These are phyloP conservation scores for Pythium periplocum DNA, from an alignment of 352 stramenopile species.

Conservation along the genomic window DNA sequence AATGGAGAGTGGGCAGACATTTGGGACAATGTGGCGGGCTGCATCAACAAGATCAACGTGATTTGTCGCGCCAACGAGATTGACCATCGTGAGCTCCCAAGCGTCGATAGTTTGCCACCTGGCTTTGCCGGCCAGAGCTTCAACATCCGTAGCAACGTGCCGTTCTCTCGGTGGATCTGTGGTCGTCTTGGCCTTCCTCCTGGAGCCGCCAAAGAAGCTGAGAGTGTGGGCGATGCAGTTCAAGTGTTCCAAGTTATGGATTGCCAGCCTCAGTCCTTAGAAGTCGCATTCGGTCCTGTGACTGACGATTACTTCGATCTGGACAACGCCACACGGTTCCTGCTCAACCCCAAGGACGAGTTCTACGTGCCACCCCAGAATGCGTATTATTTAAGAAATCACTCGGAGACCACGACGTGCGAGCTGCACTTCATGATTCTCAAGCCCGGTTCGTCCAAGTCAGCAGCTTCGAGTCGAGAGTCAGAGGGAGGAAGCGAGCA, in stretches of 20 bases:
- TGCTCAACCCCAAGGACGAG: constrained; percentile 92
- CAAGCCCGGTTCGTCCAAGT: constrained; percentile 43
- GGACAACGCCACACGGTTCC: constrained; percentile 90
- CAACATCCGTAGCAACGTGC: constrained; percentile 60
- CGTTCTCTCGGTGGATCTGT: constrained; percentile 86
- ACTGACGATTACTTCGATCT: constrained; percentile 84
- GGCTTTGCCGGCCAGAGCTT: constrained; percentile 87
- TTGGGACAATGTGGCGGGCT: constrained; percentile 48
- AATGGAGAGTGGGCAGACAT: constrained; percentile 70
- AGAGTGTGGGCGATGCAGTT: constrained; percentile 90
- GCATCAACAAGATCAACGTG: constrained; percentile 75
- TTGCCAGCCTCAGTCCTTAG: constrained; percentile 78
- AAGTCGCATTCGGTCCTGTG: constrained; percentile 65
- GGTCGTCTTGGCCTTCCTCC: constrained; percentile 90
- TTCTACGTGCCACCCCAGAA: constrained; percentile 97
- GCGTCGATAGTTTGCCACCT: constrained; percentile 31
- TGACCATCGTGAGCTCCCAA: constrained; percentile 65
- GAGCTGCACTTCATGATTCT: constrained; percentile 96
- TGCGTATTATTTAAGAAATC: constrained; percentile 96
- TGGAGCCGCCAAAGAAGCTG: constrained; percentile 92
- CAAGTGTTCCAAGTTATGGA: constrained; percentile 94
- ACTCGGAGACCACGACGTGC: constrained; percentile 81
- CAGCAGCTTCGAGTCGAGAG: neutral
- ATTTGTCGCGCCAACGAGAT: constrained; percentile 74
- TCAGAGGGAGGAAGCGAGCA: no score